Conservation (phyloP, 805 yeast genomes). For the Wickerhamomyces hampshirensis region DNA sequence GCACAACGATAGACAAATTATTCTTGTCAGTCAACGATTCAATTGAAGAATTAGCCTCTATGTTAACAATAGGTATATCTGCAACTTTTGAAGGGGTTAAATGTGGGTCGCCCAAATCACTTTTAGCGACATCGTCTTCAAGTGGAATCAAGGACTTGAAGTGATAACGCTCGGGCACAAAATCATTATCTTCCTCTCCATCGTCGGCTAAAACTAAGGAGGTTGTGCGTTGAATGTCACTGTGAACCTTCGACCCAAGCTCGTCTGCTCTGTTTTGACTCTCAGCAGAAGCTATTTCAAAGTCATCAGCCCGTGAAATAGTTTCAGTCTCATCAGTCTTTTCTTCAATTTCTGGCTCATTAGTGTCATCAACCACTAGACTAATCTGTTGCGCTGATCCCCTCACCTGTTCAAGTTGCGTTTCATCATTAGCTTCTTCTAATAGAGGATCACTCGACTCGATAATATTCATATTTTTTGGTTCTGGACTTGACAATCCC, state of each 20-base stretch:
- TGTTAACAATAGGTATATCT: neutral
- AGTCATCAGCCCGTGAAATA: too few relatives aligned
- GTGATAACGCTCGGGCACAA: slow-evolving; percentile 5
- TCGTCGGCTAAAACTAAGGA: slow-evolving; percentile 5
- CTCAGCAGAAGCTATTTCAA: too few relatives aligned
- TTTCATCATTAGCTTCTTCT: too few relatives aligned
- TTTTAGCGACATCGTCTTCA: slow-evolving; percentile 1
- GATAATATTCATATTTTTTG: too few relatives aligned
- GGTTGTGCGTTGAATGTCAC: neutral
- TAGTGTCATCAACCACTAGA: too few relatives aligned
- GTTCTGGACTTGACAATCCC: too few relatives aligned
- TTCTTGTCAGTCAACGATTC: slow-evolving; percentile 1
- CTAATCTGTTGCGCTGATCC: neutral
- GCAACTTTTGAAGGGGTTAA: neutral
- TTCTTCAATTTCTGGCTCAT: neutral
- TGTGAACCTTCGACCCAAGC: too few relatives aligned
- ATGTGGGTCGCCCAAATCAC: too few relatives aligned
- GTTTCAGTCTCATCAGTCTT: neutral
- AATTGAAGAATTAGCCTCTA: neutral
- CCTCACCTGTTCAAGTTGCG: neutral
- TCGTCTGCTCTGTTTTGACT: too few relatives aligned
- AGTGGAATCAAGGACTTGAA: slow-evolving; percentile 4
- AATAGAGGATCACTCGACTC: too few relatives aligned
- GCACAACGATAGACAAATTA: slow-evolving; percentile 6
- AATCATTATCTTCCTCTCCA: slow-evolving; percentile 9